These are phyloP conservation scores for Telopea speciosissima DNA, from an alignment of 177 flowering plant genomes.

Conservation along the genomic window DNA sequence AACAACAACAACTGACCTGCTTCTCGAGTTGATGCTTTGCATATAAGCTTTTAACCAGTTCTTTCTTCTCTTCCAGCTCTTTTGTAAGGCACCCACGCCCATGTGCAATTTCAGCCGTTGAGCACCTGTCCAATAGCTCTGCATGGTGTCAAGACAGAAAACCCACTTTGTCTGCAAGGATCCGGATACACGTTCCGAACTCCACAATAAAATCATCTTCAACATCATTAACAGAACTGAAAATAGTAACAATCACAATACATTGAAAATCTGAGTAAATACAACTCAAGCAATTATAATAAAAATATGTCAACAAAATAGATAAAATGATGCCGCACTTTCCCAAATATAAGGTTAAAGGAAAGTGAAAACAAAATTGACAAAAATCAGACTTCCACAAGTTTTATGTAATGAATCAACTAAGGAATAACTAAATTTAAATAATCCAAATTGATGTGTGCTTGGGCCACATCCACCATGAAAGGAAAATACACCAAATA, in stretches of 20 bases:
- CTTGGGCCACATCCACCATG: neutral
- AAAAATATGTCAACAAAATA: too few species aligned
- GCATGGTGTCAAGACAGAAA: constrained; percentile 60
- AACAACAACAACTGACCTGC: constrained; percentile 57
- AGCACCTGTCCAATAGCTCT: constrained; percentile 62
- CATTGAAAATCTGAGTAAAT: neutral
- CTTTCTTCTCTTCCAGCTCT: constrained; percentile 89
- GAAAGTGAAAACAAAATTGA: neutral
- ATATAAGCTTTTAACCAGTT: constrained; percentile 64
- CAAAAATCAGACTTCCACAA: neutral
- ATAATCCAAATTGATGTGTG: neutral
- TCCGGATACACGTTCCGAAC: constrained; percentile 62
- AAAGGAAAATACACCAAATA: neutral
- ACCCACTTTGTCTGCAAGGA: constrained; percentile 85
- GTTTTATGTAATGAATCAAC: neutral
- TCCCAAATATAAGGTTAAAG: neutral
- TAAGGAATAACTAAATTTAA: neutral
- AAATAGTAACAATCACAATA: constrained; percentile 7
- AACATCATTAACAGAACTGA: constrained; percentile 60
- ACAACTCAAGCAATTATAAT: neutral
- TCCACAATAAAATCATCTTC: constrained; percentile 76
- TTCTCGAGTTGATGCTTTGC: constrained; percentile 86
- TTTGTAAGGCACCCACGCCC: constrained; percentile 56
- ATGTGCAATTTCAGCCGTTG: constrained; percentile 61
- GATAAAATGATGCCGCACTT: too few species aligned